These are phyloP conservation scores for Microdochium nivale DNA, from an alignment of 2,329 filamentous ascomycete genomes.

Conservation along the genomic window DNA sequence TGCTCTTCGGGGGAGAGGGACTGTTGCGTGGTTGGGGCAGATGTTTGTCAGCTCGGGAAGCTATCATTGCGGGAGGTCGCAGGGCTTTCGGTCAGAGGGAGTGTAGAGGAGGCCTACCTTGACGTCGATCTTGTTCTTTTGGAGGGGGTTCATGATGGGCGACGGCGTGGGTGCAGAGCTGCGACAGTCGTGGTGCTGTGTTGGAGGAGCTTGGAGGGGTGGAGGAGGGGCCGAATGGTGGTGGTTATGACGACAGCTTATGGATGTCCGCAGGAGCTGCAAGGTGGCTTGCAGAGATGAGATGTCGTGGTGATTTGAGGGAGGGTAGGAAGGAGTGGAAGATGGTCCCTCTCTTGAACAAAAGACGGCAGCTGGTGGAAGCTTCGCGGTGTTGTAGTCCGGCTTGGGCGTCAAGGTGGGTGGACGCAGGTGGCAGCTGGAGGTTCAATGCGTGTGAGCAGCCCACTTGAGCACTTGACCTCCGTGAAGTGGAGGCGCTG, in stretches of 20 bases:
- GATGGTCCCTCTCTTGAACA: not conserved
- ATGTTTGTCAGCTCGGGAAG: conserved; percentile 11
- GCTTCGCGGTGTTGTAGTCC: not conserved
- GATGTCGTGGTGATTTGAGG: too few relatives aligned
- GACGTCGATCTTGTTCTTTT: conserved; percentile 98
- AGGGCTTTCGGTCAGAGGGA: conserved; percentile 5
- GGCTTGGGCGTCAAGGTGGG: not conserved
- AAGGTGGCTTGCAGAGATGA: too few relatives aligned
- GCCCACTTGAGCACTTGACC: not conserved
- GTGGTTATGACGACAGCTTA: too few relatives aligned
- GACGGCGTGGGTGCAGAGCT: not conserved
- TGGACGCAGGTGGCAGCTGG: not conserved
- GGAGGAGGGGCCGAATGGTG: not conserved
- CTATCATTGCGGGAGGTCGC: conserved; percentile 4
- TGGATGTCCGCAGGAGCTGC: too few relatives aligned
- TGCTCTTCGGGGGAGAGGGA: conserved; percentile 91
- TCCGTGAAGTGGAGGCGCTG: too few relatives aligned
- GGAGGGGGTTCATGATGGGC: conserved; percentile 81
- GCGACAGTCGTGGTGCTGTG: not conserved
- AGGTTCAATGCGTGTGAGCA: not conserved
- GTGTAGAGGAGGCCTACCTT: conserved; percentile 53
- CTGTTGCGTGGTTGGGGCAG: conserved; percentile 35
- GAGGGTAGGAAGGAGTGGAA: not conserved
- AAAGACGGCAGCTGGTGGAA: not conserved
- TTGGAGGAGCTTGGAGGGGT: not conserved